A percentile compares a stretch with the other conserved stretches of the same genome.
Evolutionary conservation across 306 rosid genomes (phyloP).

Genomic region (Prinsepia uniflora): DNA sequence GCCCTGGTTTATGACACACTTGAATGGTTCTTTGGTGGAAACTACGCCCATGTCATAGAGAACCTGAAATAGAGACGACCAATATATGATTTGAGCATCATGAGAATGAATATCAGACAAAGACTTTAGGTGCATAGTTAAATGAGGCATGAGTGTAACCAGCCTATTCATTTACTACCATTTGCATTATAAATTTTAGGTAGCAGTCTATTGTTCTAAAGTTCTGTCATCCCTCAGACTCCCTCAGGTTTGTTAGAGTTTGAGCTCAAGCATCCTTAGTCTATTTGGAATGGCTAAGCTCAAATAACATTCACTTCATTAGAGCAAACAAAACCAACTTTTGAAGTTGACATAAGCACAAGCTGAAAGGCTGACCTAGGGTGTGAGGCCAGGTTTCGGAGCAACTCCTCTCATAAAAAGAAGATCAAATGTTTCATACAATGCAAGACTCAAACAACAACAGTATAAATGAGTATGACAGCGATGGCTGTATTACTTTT

Average conservation of each 20-base stretch:
- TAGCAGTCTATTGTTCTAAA: too few relatives aligned
- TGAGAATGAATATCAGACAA: not conserved
- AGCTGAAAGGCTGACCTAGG: too few relatives aligned
- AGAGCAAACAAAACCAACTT: too few relatives aligned
- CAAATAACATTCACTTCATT: too few relatives aligned
- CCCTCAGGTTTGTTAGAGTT: too few relatives aligned
- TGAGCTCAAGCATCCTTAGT: too few relatives aligned
- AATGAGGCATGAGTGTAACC: too few relatives aligned
- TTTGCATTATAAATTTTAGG: not conserved
- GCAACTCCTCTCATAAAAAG: too few relatives aligned
- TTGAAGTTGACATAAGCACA: too few relatives aligned
- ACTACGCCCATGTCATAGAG: constrained; percentile 88
- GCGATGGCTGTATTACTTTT: constrained; percentile 4
- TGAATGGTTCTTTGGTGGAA: constrained; percentile 92
- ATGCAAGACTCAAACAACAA: constrained; percentile 21
- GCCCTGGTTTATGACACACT: constrained; percentile 98
- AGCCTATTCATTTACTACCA: not conserved
- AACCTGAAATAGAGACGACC: constrained; percentile 61
- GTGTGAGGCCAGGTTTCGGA: too few relatives aligned
- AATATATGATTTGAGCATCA: not conserved
- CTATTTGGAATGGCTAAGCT: too few relatives aligned
- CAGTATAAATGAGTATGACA: constrained; percentile 16
- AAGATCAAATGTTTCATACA: not conserved
- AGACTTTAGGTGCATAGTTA: not conserved
- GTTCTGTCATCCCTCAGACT: too few relatives aligned